A percentile compares a stretch with the other conserved stretches of the same genome.
Evolutionary conservation across 2,329 filamentous ascomycete genomes (phyloP).

Genomic region (Xylaria sp.): DNA sequence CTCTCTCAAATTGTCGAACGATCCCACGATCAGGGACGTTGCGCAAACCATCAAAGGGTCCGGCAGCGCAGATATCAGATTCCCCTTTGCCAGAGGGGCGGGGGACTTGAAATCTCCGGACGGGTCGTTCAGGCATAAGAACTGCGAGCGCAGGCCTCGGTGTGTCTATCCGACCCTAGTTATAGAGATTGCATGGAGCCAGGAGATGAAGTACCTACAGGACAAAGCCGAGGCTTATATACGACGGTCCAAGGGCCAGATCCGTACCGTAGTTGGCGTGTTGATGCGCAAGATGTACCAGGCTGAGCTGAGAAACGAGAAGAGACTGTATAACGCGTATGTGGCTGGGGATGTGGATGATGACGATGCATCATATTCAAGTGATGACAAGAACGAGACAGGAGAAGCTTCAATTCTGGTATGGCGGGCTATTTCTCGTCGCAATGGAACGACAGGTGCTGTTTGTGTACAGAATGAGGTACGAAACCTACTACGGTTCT

Average conservation of each 20-base stretch:
- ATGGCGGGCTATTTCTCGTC: background rate
- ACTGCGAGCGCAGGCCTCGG: background rate
- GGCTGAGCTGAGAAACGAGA: background rate
- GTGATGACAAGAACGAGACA: background rate
- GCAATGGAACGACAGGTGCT: background rate
- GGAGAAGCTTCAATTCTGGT: slow-evolving; percentile 1
- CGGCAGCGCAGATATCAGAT: background rate
- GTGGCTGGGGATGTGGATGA: background rate
- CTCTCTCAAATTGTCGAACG: background rate
- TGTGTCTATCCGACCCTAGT: background rate
- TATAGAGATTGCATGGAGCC: background rate
- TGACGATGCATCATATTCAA: background rate
- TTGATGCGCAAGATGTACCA: background rate
- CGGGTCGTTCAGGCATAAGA: background rate
- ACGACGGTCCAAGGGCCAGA: background rate
- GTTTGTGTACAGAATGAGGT: slow-evolving; percentile 2
- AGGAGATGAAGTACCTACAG: background rate
- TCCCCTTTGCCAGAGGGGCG: background rate
- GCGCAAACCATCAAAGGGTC: background rate
- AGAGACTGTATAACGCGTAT: background rate
- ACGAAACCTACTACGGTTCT: background rate
- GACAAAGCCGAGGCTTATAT: slow-evolving; percentile 1
- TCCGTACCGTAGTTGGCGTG: background rate
- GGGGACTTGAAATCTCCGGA: slow-evolving; percentile 5
- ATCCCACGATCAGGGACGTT: background rate